Evolutionary conservation across 2,329 filamentous ascomycete genomes (phyloP), one percentile per base, ranked within the genome.

Genomic region (Samsoniella hepiali): DNA sequence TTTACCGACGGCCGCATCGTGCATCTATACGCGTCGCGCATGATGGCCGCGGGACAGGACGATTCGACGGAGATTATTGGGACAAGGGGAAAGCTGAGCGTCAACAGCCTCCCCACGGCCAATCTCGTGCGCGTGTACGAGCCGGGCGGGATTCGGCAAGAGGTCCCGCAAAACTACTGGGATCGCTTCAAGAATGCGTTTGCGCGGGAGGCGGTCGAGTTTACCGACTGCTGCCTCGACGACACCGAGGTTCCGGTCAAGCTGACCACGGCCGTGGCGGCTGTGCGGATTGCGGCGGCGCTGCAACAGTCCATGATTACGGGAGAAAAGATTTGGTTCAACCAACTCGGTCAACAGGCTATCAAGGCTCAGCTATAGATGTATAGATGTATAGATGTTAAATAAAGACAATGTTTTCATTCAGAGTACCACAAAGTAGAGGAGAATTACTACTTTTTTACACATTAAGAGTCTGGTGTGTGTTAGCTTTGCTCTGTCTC

Each of bases 221-320:
- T 89, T 66, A 85, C 84, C 0, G 82, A 80, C 13, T 79, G 77
- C 17, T 84, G 84, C 63, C 72, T 89, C 59, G 84, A 89, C 65
- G 74, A 82, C 66, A 83, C 74, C 22, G 73, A 78, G 15, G 73
- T 86, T 55, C 85, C 85, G 0, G 78, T 89, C 68, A 82, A 83
- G 72, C 71, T 88, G 54, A 72, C 75, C 36, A 82, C 84, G 22
- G 85, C 85, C 2, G 82, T 88, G 15, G 78, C 83, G 63, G 81
- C 84, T 0, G 80, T 90, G 10, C 78, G 79, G 70, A 88, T 90
- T 73, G 87, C 84, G 0, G 79, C 80, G 55, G 84, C 83, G 5
- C 71, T 88, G 65, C 84, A 88, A 71, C 82, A 87, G 70, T 78
- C 79, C 15, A 72, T 88, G 72, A 78, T 82, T 57, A 79, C 76